Evolutionary conservation across 202 grass and related monocot species (phyloP).

Genomic region (Zizania palustris): DNA sequence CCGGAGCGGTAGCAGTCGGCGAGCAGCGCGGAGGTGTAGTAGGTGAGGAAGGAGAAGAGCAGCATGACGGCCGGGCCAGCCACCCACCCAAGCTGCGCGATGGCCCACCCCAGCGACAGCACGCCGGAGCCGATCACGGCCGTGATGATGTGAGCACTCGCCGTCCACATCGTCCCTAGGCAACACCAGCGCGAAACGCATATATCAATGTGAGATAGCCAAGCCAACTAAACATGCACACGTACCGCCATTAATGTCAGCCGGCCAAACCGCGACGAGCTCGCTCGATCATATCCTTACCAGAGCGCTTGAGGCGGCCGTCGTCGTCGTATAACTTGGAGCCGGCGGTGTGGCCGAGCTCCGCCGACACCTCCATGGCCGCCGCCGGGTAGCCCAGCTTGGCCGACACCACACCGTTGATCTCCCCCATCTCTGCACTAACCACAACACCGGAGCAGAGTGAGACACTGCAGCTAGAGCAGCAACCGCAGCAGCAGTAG

Average conservation of each 20-base stretch:
- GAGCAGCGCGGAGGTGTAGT: slow-evolving; percentile 84
- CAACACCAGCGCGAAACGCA: neutral
- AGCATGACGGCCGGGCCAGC: slow-evolving; percentile 87
- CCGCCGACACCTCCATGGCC: slow-evolving; percentile 61
- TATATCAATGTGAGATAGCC: neutral
- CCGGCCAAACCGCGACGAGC: too few species aligned
- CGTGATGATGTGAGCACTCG: slow-evolving; percentile 94
- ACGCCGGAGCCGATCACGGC: slow-evolving; percentile 93
- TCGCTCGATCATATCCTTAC: slow-evolving; percentile 24
- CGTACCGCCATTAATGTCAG: neutral
- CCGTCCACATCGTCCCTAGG: slow-evolving; percentile 81
- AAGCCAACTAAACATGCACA: neutral
- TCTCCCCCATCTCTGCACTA: slow-evolving; percentile 58
- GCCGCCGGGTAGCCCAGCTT: slow-evolving; percentile 41
- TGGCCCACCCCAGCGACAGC: slow-evolving; percentile 90
- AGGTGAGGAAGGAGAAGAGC: slow-evolving; percentile 92
- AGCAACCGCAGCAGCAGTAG: too few species aligned
- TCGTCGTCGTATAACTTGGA: slow-evolving; percentile 94
- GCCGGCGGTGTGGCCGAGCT: slow-evolving; percentile 50
- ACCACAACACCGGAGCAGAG: slow-evolving; percentile 17
- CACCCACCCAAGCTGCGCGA: slow-evolving; percentile 93
- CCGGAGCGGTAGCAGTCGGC: slow-evolving; percentile 87
- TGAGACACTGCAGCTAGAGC: slow-evolving; percentile 38
- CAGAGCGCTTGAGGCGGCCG: slow-evolving; percentile 77
- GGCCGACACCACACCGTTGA: slow-evolving; percentile 36